phyloP scores from a whole-genome alignment of 2,329 filamentous ascomycete species.

The Talaromyces funiculosus region DNA sequence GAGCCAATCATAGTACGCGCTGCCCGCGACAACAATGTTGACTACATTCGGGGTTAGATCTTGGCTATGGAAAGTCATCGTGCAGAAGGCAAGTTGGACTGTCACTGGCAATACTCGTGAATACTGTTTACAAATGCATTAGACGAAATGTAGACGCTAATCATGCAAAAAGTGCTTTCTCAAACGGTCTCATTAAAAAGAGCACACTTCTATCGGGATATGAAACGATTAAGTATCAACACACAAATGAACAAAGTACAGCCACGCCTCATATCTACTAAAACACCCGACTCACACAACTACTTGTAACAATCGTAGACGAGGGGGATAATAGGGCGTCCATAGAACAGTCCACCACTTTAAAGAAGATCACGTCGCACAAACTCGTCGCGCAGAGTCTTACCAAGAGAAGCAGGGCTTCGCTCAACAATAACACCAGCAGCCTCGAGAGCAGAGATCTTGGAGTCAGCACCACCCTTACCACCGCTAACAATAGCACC shows the following conservation, averaged over 20 bases:
- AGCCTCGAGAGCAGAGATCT: slow-evolving; percentile 89
- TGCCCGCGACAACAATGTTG: slow-evolving; percentile 8
- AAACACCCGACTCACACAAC: slow-evolving; percentile 10
- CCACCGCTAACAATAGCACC: slow-evolving; percentile 97
- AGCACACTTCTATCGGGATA: slow-evolving; percentile 10
- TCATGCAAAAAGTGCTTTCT: not conserved
- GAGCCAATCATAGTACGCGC: slow-evolving; percentile 10
- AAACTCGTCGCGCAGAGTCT: slow-evolving; percentile 91
- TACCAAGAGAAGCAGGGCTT: slow-evolving; percentile 85
- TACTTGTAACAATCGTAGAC: slow-evolving; percentile 16
- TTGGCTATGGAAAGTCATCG: too few relatives aligned
- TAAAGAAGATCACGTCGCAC: slow-evolving; percentile 94
- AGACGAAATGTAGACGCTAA: not conserved
- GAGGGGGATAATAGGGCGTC: not conserved
- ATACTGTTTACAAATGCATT: not conserved
- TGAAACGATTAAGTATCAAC: slow-evolving; percentile 14
- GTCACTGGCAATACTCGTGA: too few relatives aligned
- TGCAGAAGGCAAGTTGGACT: too few relatives aligned
- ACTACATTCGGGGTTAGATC: too few relatives aligned
- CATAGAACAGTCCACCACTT: slow-evolving; percentile 19
- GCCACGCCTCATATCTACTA: slow-evolving; percentile 18
- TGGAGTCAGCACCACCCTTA: slow-evolving; percentile 96
- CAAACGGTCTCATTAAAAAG: slow-evolving; percentile 6
- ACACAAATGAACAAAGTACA: slow-evolving; percentile 8
- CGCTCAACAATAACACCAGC: slow-evolving; percentile 96